A percentile compares a stretch with the other conserved stretches of the same genome.
These are phyloP conservation scores for Microbotryum scabiosae DNA, from an alignment of 1,284 basidiomycete genomes.

Conservation along the genomic window DNA sequence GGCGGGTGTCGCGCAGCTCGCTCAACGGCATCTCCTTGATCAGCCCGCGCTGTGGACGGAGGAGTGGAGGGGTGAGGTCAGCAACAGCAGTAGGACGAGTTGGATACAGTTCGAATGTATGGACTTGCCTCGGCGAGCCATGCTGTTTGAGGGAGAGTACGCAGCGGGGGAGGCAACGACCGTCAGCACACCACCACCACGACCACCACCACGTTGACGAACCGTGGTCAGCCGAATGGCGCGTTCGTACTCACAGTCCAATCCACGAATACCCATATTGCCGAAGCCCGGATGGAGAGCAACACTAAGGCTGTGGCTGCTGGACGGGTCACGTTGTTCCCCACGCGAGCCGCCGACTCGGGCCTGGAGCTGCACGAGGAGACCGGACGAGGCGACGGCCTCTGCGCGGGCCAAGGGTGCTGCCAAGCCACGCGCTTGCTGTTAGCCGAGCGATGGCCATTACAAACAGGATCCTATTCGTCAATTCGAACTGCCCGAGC, in stretches of 20 bases:
- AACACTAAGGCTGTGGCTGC: too few species aligned
- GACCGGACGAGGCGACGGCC: too few species aligned
- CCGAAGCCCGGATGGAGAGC: too few species aligned
- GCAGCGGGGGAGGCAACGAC: neutral
- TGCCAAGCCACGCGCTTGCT: too few species aligned
- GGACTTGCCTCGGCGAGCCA: conserved; percentile 24
- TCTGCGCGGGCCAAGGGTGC: too few species aligned
- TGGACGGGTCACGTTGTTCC: too few species aligned
- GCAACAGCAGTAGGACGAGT: neutral
- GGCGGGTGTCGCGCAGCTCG: conserved; percentile 78
- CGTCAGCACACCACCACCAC: neutral
- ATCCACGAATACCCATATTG: conserved; percentile 18
- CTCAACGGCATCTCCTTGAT: conserved; percentile 71
- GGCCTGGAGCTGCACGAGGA: too few species aligned
- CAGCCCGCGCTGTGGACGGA: conserved; percentile 59
- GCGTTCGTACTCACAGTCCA: conserved; percentile 15
- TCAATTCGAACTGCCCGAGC: too few species aligned
- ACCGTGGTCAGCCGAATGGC: neutral
- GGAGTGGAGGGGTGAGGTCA: rapidly evolving
- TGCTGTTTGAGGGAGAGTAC: conserved; percentile 1
- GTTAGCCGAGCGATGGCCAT: too few species aligned
- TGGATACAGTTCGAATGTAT: neutral
- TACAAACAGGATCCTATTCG: too few species aligned
- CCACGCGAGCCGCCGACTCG: too few species aligned
- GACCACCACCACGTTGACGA: neutral